Evolutionary conservation across 2,329 filamentous ascomycete genomes (phyloP), one percentile per base, ranked within the genome.

Genomic region (Aspergillus sp.): DNA sequence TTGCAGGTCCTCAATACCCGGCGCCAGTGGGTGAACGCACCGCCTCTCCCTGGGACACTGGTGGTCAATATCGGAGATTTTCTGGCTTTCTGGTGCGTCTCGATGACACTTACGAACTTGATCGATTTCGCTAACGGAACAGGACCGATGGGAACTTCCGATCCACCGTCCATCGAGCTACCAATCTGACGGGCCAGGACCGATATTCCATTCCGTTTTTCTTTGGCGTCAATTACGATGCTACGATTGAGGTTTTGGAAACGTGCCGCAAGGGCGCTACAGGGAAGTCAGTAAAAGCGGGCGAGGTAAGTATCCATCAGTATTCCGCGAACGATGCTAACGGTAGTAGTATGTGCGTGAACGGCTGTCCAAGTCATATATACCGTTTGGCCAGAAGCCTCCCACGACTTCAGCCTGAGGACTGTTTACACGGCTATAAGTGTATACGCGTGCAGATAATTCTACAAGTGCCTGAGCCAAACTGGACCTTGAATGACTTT

Each of bases 181-280:
- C 72, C 41, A 75, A 75, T 54, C 49, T 67, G 7, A 70, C 68
- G 1, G 71, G 68, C 0, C 44, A 66, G 40, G 71, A 76, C 55
- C 59, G 73, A 0, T 74, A 73, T 50, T 69, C 65, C 3, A 70
- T 75, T 20, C 71, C 72, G 0, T 72, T 76, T 40, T 76, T 76
- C 59, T 75, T 73, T 52, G 65, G 65, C 0, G 68, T 74, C 0
- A 72, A 38, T 11, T 38, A 38, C 35, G 35, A 38, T 38, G 35
- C 35, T 8, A 38, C 35, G 2, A 38, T 38, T 38, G 35, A 38
- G 16, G 35, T n/a, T 17, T 17, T 38, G 35, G 35, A 17, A n/a
- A n/a, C 35, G 6, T 38, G 16, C 11, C 14, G 14, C 14, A 38
- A 38, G 14, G 14, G 14, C 6, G 35, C 13, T 17, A 14, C 11